Evolutionary conservation across 495 filamentous ascomycete genomes (phyloP).

Genomic region (Aspergillus kassunensis): DNA sequence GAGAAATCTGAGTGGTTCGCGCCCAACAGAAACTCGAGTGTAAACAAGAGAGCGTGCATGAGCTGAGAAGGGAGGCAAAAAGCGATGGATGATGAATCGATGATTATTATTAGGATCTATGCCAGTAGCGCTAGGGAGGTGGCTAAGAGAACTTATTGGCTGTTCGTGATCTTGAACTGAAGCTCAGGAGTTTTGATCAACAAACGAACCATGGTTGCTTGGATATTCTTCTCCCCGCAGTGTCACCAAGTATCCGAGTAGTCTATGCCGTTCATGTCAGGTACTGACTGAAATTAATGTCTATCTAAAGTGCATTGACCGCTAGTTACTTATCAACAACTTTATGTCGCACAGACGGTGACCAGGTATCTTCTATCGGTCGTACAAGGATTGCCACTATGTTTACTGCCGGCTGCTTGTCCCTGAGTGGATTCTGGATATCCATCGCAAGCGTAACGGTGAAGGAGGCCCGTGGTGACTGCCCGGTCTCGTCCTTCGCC

Average conservation of each 20-base stretch:
- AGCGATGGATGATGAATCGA: conserved; percentile 4
- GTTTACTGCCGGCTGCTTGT: neutral
- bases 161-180: neutral
- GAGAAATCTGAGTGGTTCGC: neutral
- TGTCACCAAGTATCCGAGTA: too few species aligned
- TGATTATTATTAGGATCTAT: too few species aligned
- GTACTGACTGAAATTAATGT: too few species aligned
- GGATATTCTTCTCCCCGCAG: neutral
- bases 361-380: neutral
- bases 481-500: too few species aligned
- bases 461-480: too few species aligned
- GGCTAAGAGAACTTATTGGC: neutral
- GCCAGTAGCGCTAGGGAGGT: neutral
- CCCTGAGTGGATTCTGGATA: too few species aligned
- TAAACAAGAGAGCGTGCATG: neutral
- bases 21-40: neutral
- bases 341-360: too few species aligned
- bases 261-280: too few species aligned
- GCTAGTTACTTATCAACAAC: too few species aligned
- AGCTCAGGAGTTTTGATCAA: conserved; percentile 7
- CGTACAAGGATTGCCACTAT: neutral
- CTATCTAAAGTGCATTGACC: too few species aligned
- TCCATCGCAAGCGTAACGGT: too few species aligned
- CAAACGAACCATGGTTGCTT: conserved; percentile 8
- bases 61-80: conserved; percentile 3